phyloP scores from a whole-genome alignment of 176 grass and related monocot species.

The Rhynchospora pubera region DNA sequence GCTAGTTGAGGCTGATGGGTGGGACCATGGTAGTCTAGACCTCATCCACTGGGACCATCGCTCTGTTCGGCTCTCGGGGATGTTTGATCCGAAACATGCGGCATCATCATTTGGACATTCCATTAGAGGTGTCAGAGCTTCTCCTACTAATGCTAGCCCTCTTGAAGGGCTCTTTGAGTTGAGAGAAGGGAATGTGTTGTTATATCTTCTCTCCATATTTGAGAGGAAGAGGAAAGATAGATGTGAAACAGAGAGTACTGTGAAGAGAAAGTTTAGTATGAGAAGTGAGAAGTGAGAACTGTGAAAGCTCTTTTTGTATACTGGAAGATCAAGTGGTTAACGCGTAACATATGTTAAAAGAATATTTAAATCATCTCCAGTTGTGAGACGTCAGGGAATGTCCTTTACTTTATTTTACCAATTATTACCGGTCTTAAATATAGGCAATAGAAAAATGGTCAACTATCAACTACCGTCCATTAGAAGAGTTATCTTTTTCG shows the following conservation, averaged over 20 bases:
- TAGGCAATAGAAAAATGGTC: not conserved
- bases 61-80: not conserved
- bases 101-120: constrained; percentile 14
- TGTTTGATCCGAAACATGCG: not conserved
- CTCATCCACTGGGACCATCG: constrained; percentile 19
- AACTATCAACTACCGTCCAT: not conserved
- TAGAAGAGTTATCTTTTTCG: not conserved
- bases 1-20: constrained; percentile 27
- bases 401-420: not conserved
- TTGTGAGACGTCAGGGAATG: not conserved
- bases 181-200: not conserved
- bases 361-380: constrained; percentile 8
- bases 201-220: constrained; percentile 7
- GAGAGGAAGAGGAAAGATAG: not conserved
- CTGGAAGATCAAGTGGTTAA: not conserved
- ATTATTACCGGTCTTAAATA: not conserved
- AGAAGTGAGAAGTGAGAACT: not conserved
- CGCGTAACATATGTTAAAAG: not conserved
- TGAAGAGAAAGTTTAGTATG: not conserved
- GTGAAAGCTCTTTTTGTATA: not conserved
- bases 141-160: constrained; percentile 2
- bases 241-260: not conserved
- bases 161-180: constrained; percentile 1
- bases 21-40: constrained; percentile 17
- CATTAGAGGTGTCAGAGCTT: constrained; percentile 22